Evolutionary conservation across 805 yeast genomes (phyloP), one percentile per base, ranked within the genome.

Genomic region (Candida easanensis): DNA sequence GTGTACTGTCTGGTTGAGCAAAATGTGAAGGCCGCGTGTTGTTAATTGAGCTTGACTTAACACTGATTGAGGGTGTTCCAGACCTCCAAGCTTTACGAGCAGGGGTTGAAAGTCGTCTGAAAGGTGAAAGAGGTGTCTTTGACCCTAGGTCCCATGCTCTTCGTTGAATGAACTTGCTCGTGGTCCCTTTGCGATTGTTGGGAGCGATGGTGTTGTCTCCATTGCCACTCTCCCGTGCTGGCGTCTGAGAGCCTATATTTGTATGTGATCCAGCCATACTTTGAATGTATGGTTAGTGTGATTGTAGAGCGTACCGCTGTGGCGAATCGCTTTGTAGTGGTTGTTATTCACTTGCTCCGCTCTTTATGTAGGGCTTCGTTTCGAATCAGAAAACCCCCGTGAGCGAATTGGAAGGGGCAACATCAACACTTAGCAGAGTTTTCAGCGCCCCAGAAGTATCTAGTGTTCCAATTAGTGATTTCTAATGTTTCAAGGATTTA

Each of bases 101-200:
- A 9, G 51, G 50, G 21, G 46, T 48, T 1, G 39, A 41, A 2
- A 56, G 42, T 14, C 58, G 42, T 50, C 59, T 51, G 38, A 58
- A 57, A 3, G 62, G 61, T 1, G 62, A 52, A 3, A 42, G 40
- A 5, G 50, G 44, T n/a, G 52, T 9, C 18, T 31, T 39, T 8
- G 52, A 18, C 3, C 52, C 43, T 3, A 57, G 25, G 30, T 57
- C 53, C 61, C 62, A 57, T 13, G 55, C 48, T 36, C 53, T 45
- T 38, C 51, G 51, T 9, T 45, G 48, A 13, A 30, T 23, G 4
- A 33, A 4, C 21, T 36, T 40, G 16, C 17, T 33, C 10, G 39
- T 21, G 11, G 45, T 28, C 11, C 28, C 21, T 3, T 33, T 16
- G 28, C 22, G 23, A 10, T 13, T 20, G 21, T 4, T 25, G 16